Evolutionary conservation across 2,329 filamentous ascomycete species (phyloP), one percentile per base, ranked within the genome.

Genomic region (Colletotrichum sp.): DNA sequence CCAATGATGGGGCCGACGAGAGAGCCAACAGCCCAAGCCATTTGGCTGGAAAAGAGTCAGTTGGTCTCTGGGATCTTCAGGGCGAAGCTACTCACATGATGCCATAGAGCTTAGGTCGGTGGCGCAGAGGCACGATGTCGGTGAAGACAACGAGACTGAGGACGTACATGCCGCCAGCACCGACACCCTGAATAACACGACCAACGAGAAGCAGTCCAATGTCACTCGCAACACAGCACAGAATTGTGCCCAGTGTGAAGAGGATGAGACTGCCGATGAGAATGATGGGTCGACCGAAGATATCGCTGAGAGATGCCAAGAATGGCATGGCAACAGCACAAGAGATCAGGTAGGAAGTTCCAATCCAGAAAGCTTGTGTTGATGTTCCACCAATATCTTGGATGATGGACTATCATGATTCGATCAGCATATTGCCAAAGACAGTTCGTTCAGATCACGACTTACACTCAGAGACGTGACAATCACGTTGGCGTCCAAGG

Each of bases 231-330:
- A 82, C 70, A 21, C 81, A 82, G 74, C 86, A 87, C 12, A 86
- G 74, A 26, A 86, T 78, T 4, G 85, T 88, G 14, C 87, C 88
- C 28, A 81, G 48, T 1, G 83, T 83, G 78, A 90, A 90, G 77
- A 88, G 77, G 2, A 76, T 32, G 13, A 85, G 77, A n/a, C 83
- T 78, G 58, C 82, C 80, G 30, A 81, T 81, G 21, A 86, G 76
- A 36, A 81, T 81, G 55, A 81, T 78, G 14, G 83, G 82, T 3
- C 84, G 80, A 30, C 84, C 83, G 43, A 84, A 80, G 77, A 87
- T 76, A 69, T 82, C 79, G 81, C 81, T 79, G 72, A 85, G 72
- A 61, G 84, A 81, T 74, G 80, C 81, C 26, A 82, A 75, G 43
- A 81, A 76, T 4, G 80, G 79, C 80, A 81, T 81, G n/a, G 78